A percentile compares a stretch with the other conserved stretches of the same genome.
phyloP scores from a whole-genome alignment of 805 yeast species.

The Ogataea haglerorum region DNA sequence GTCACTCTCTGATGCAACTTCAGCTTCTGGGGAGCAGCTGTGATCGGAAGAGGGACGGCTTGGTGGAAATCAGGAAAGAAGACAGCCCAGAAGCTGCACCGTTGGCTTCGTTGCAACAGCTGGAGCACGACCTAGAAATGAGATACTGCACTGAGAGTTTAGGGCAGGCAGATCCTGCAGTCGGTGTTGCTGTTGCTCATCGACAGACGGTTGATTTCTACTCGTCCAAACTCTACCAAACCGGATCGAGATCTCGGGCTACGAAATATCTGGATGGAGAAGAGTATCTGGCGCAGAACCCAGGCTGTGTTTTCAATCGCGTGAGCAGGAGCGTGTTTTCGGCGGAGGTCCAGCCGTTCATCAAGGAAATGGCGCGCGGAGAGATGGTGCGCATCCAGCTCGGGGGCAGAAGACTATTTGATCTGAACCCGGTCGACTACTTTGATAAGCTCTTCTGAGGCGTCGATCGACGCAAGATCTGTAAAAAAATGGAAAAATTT shows the following conservation, averaged over 20 bases:
- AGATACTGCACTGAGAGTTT: not conserved
- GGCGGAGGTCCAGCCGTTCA: constrained; percentile 26
- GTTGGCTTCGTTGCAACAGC: not conserved
- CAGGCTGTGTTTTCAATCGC: constrained; percentile 22
- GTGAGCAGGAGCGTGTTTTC: constrained; percentile 13
- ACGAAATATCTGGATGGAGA: constrained; percentile 19
- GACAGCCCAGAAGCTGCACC: not conserved
- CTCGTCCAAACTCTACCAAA: constrained; percentile 23
- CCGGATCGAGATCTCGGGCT: constrained; percentile 24
- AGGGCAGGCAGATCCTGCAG: not conserved
- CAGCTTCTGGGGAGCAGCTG: constrained; percentile 28
- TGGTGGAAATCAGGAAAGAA: constrained; percentile 9
- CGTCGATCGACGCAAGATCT: constrained; percentile 10
- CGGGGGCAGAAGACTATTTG: constrained; percentile 11
- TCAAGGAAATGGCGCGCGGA: constrained; percentile 29
- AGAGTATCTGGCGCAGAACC: constrained; percentile 23
- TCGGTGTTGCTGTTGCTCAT: not conserved
- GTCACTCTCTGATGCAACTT: constrained; percentile 30
- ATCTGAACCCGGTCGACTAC: constrained; percentile 15
- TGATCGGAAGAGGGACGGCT: constrained; percentile 15
- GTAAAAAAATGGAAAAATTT: constrained; percentile 4
- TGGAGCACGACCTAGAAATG: constrained; percentile 6
- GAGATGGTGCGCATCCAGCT: constrained; percentile 19
- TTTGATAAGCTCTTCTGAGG: constrained; percentile 16
- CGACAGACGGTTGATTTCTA: constrained; percentile 23